These are phyloP conservation scores for Metschnikowia hibisci DNA, from an alignment of 805 yeast genomes.

Conservation along the genomic window DNA sequence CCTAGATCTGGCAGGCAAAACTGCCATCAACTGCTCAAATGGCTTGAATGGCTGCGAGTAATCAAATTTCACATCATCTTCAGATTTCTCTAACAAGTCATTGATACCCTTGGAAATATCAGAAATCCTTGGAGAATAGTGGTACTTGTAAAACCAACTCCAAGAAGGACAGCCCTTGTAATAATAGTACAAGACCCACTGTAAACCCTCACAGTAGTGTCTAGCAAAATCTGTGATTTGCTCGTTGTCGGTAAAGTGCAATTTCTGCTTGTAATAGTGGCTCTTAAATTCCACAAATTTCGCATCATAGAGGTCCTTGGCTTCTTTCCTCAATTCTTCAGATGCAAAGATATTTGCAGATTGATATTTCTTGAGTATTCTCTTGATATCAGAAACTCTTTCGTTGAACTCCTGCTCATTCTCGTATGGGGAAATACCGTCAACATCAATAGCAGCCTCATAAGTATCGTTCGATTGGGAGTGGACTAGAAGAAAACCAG, in stretches of 20 bases:
- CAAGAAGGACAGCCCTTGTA: conserved; percentile 90
- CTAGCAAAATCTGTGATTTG: conserved; percentile 60
- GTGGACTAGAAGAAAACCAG: conserved; percentile 64
- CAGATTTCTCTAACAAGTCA: conserved; percentile 34
- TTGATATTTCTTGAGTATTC: conserved; percentile 60
- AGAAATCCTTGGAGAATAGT: conserved; percentile 92
- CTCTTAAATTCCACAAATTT: conserved; percentile 83
- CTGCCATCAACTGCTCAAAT: conserved; percentile 96
- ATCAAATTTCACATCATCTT: conserved; percentile 50
- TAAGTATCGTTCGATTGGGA: conserved; percentile 54
- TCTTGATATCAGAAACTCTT: conserved; percentile 49
- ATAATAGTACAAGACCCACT: conserved; percentile 93
- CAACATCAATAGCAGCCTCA: conserved; percentile 62
- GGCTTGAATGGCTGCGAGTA: conserved; percentile 82
- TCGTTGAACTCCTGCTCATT: conserved; percentile 59
- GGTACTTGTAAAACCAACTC: conserved; percentile 91
- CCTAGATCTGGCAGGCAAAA: conserved; percentile 87
- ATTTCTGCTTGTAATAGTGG: conserved; percentile 76
- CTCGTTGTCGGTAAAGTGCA: conserved; percentile 64
- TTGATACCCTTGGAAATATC: conserved; percentile 75
- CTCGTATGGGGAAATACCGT: conserved; percentile 68
- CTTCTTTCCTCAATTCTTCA: conserved; percentile 44
- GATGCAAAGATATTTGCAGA: conserved; percentile 60
- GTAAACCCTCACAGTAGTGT: conserved; percentile 89
- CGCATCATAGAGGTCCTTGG: conserved; percentile 60